Base-by-base conservation (phyloP, 805 yeast species). In the Starmerella asiatica region DNA sequence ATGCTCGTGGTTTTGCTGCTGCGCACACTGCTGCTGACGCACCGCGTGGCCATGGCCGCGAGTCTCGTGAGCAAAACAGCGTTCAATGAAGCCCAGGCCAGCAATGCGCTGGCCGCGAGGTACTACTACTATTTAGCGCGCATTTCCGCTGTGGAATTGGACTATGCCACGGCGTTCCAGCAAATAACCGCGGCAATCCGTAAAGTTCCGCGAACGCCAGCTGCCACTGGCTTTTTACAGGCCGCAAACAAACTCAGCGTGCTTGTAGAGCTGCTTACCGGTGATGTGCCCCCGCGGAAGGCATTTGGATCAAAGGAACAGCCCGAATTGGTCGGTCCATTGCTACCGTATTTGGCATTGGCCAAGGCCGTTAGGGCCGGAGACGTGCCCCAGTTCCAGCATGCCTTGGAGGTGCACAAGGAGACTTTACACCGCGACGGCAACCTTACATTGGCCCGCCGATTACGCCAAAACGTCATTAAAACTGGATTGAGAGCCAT, bases 401-500 rank as follows among this genome's bases (percentile, higher is more conserved):
- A 75, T 39, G 77, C 81, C 6, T 66, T 88, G 50, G 61, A 65
- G 29, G 70, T 72, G 51, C 77, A 77, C 56, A 81, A 76, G 48
- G 61, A 61, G 1, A 64, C 60, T 28, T 75, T 86, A 50, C 69
- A 75, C 54, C 70, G 65, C 43, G 98, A 91, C 60, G 83, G 79
- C 36, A 82, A 78, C 51, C 82, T 76, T 58, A 81, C 83, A 29
- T 69, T 91, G 52, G 91, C 91, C 33, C 70, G 84, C 34, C 75
- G 97, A 55, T 69, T 91, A 56, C 80, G 96, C 59, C 94, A 93
- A 57, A 91, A 88, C 59, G 99, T 91, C 46, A 91, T 91, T 62
- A 91, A 88, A 64, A 86, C 99, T 1, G 99, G 98, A 56, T 84
- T 91, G 45, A 74, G 97, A 60, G 80, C 83, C 54, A 83, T 91